A percentile compares a stretch with the other conserved stretches of the same genome.
Evolutionary conservation across 176 grass and related monocot genomes (phyloP).

Genomic region (Coix lacrymajobi): DNA sequence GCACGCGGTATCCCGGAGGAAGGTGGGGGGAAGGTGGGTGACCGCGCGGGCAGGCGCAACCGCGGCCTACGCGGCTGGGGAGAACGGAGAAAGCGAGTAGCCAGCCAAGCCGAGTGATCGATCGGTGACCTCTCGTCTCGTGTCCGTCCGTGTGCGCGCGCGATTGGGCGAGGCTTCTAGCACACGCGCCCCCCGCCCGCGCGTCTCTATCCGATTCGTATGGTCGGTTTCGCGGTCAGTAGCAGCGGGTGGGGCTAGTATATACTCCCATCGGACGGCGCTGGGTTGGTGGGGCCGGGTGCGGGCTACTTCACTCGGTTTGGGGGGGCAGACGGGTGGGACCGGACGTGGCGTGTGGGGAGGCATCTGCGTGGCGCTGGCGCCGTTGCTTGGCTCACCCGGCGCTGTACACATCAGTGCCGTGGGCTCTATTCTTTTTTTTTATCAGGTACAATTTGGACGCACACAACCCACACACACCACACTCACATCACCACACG

Average conservation of each 20-base stretch:
- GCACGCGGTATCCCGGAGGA: slow-evolving; percentile 22
- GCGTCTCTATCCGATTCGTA: not conserved
- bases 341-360: not conserved
- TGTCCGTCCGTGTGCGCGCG: too few relatives aligned
- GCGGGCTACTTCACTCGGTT: not conserved
- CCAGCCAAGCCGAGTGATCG: not conserved
- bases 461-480: too few relatives aligned
- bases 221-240: not conserved
- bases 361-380: not conserved
- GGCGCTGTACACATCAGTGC: not conserved
- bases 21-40: slow-evolving; percentile 9
- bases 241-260: not conserved
- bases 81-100: slow-evolving; percentile 56
- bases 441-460: too few relatives aligned
- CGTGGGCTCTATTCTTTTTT: not conserved
- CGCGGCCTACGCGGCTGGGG: slow-evolving; percentile 64
- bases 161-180: not conserved
- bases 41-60: slow-evolving; percentile 25
- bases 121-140: not conserved
- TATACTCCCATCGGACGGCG: not conserved
- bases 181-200: not conserved
- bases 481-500: too few relatives aligned
- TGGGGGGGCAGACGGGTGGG: not conserved
- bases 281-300: not conserved
- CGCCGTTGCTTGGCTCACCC: slow-evolving; percentile 13